Conservation (phyloP, 345 rosid genomes). For the Clausena lansium region DNA sequence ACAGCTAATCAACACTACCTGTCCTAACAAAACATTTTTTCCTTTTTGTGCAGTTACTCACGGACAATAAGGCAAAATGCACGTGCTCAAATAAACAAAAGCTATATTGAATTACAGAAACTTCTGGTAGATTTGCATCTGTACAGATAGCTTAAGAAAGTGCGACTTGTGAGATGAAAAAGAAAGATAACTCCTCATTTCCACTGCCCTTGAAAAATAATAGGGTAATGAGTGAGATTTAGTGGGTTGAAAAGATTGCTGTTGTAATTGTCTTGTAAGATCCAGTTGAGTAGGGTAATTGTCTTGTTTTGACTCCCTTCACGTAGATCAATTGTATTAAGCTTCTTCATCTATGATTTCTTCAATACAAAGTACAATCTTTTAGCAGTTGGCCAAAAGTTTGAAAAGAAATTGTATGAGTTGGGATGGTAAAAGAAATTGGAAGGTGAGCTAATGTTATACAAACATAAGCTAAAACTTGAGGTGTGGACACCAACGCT, state of each 20-base stretch:
- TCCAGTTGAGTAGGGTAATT: neutral
- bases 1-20: constrained; percentile 9
- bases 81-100: constrained; percentile 37
- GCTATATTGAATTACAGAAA: constrained; percentile 9
- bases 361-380: neutral
- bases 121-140: constrained; percentile 22
- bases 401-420: neutral
- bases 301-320: neutral
- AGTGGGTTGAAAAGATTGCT: neutral
- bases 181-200: neutral
- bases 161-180: neutral
- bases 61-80: constrained; percentile 48
- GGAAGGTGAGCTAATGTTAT: neutral
- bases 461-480: neutral
- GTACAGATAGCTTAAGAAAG: constrained; percentile 14
- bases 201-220: neutral
- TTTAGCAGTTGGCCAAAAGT: neutral
- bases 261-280: neutral
- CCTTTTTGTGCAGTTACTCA: constrained; percentile 39
- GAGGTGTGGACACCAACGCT: too few relatives aligned
- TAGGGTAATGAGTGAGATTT: neutral
- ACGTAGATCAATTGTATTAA: neutral
- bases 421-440: constrained; percentile 1
- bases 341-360: neutral
- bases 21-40: constrained; percentile 7